Percentiles rank a stretch among this genome's conserved stretches.
These are phyloP conservation scores for Fimicolochytrium jonesii DNA, from an alignment of 192 early-diverging fungal species.

Conservation along the genomic window DNA sequence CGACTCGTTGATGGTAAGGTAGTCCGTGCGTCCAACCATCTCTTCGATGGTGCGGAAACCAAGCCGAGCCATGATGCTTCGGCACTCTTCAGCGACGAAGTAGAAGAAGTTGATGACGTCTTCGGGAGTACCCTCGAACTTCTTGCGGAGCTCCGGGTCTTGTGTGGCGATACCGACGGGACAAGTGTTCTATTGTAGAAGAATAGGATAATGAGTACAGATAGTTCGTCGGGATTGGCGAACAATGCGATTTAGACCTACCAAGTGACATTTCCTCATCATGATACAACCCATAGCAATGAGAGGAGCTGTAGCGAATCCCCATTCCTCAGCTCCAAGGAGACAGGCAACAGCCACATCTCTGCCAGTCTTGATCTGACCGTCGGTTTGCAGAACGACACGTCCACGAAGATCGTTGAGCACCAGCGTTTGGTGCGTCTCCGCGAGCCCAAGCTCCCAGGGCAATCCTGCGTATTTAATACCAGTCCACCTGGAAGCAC, in stretches of 20 bases:
- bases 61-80: constrained; percentile 89
- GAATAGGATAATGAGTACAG: constrained; percentile 65
- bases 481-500: constrained; percentile 92
- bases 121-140: constrained; percentile 94
- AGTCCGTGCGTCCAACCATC: constrained; percentile 92
- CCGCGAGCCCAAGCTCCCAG: constrained; percentile 98
- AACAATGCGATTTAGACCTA: not conserved
- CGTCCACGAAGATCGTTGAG: constrained; percentile 95
- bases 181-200: constrained; percentile 70
- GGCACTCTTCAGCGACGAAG: constrained; percentile 92
- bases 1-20: constrained; percentile 71
- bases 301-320: constrained; percentile 97
- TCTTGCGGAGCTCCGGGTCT: constrained; percentile 86
- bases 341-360: constrained; percentile 97
- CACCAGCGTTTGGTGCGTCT: constrained; percentile 98
- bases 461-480: constrained; percentile 98
- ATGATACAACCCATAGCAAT: constrained; percentile 96
- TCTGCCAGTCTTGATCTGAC: constrained; percentile 94
- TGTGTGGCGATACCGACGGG: constrained; percentile 98
- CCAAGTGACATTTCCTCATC: constrained; percentile 74
- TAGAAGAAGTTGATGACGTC: constrained; percentile 98
- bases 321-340: constrained; percentile 98
- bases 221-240: not conserved
- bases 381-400: constrained; percentile 95
- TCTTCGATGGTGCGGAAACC: constrained; percentile 91